phyloP scores from a whole-genome alignment of 371 early-diverging fungal genomes.

The Rhizomucor pusillus region DNA sequence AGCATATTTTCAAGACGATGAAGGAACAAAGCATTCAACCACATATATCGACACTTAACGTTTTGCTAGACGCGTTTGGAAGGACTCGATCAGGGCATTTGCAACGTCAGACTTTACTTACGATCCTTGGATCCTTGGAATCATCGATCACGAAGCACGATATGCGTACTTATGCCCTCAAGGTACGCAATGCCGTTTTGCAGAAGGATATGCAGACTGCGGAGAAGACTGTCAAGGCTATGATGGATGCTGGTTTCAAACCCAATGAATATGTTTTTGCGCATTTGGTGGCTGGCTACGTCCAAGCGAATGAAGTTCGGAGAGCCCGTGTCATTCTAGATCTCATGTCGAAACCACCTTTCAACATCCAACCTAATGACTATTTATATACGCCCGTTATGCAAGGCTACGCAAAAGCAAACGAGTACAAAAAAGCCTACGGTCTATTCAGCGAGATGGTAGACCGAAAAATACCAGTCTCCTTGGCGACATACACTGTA shows the following conservation, averaged over 20 bases:
- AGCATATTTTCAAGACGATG: conserved; percentile 12
- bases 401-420: conserved; percentile 29
- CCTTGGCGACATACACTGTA: conserved; percentile 34
- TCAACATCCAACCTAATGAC: conserved; percentile 21
- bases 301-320: conserved; percentile 21
- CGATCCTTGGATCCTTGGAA: background rate
- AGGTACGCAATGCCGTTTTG: conserved; percentile 33
- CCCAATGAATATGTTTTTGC: conserved; percentile 39
- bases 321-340: conserved; percentile 25
- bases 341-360: conserved; percentile 21
- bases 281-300: conserved; percentile 37
- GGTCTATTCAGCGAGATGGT: conserved; percentile 32
- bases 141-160: conserved; percentile 18
- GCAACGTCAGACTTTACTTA: background rate
- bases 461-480: conserved; percentile 25
- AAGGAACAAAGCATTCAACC: conserved; percentile 5
- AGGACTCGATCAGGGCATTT: background rate
- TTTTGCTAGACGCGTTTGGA: conserved; percentile 27
- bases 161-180: conserved; percentile 28
- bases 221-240: conserved; percentile 24
- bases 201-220: conserved; percentile 29
- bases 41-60: conserved; percentile 35
- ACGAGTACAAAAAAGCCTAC: conserved; percentile 36
- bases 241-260: conserved; percentile 26
- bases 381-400: conserved; percentile 32